phyloP scores from a whole-genome alignment of 2,329 filamentous ascomycete species.

The Tolypocladium tundrense region DNA sequence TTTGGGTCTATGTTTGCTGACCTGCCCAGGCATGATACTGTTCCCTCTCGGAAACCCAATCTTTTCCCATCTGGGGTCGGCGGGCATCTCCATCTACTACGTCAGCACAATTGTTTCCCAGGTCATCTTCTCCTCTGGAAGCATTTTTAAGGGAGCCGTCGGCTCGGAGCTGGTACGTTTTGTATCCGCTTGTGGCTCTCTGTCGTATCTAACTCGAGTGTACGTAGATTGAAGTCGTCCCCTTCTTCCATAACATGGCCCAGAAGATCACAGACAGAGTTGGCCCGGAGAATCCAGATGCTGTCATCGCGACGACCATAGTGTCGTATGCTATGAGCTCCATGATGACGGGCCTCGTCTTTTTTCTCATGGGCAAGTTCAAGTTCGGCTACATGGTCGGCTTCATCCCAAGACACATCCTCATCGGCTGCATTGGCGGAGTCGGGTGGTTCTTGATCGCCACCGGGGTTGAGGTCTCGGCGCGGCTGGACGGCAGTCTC shows the following conservation, averaged over 20 bases:
- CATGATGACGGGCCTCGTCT: conserved; percentile 80
- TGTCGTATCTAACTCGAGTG: background rate
- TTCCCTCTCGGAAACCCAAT: conserved; percentile 84
- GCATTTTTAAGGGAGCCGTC: conserved; percentile 81
- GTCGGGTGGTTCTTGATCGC: conserved; percentile 91
- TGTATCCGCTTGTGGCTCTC: background rate
- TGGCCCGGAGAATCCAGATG: conserved; percentile 69
- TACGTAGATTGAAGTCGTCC: conserved; percentile 83
- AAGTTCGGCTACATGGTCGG: conserved; percentile 86
- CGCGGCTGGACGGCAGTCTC: conserved; percentile 74
- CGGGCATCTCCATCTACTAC: conserved; percentile 97
- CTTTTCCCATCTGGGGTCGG: conserved; percentile 77
- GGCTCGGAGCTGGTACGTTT: conserved; percentile 76
- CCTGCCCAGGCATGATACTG: conserved; percentile 65
- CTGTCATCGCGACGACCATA: conserved; percentile 89
- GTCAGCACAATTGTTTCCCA: conserved; percentile 95
- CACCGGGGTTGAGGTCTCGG: conserved; percentile 89
- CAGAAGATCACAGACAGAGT: conserved; percentile 71
- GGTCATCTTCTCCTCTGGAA: conserved; percentile 76
- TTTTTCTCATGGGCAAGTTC: conserved; percentile 82
- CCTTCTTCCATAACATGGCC: conserved; percentile 98
- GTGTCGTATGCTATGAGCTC: conserved; percentile 84
- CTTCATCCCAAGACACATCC: conserved; percentile 91
- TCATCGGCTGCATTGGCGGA: conserved; percentile 94
- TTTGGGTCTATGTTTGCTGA: conserved; percentile 3